Evolutionary conservation across 306 rosid species (phyloP), one percentile per base, ranked within the genome.

Genomic region (Malus domestica): DNA sequence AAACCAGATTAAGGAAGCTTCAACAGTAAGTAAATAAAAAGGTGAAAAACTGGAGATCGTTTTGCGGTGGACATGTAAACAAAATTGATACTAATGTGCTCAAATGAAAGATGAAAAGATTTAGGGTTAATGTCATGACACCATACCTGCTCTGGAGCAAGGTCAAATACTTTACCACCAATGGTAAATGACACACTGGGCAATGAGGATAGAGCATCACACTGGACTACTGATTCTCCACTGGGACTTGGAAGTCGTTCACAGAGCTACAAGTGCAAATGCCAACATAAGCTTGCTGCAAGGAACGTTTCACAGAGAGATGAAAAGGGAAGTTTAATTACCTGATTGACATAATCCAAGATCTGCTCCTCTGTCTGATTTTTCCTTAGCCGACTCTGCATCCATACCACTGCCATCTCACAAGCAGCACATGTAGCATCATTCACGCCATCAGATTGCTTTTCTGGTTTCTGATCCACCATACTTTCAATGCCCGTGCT

Each of bases 381-480:
- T 22, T 35, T 67, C 80, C 51, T 81, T 29, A 89, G 74, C 82
- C 81, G 90, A 72, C 80, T 89, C 80, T 83, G 90, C 74, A 87
- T 83, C 90, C 93, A 89, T 46, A 87, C 81, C 30, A 89, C 93
- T 6, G 86, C 77, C 93, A 87, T 87, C 84, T 89, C 90, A 78
- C 93, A 89, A 35, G 83, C 74, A 10, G 83, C 11, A 73, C 91
- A 87, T 72, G 82, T 12, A 38, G 80, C 83, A 67, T 79, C 85
- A 72, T 2, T 83, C 30, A 65, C 19, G 3, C 76, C 82, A 60
- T 73, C 72, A 33, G 80, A 51, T 61, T 45, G 67, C 62, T 51
- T 74, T 15, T 54, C 80, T 8, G 63, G 63, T 23, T 75, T 73
- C 68, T 74, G 76, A 67, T 87, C 76, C 29, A 87, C 85, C 55